Evolutionary conservation across 371 early-diverging fungal species (phyloP).

Genomic region (Thermomucor indicae-seudaticae): DNA sequence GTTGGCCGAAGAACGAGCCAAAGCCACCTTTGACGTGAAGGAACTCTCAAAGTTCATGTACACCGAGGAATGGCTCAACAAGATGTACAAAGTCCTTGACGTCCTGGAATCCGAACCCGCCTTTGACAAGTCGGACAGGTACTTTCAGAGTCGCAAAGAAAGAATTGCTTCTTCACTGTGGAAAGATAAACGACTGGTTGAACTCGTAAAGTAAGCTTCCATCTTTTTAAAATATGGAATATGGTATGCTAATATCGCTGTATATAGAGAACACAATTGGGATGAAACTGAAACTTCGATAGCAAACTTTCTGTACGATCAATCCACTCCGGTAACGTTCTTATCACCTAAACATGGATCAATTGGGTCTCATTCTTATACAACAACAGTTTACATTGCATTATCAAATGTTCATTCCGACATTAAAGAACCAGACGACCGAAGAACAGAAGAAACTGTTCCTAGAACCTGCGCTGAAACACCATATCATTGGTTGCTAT

Average conservation of each 20-base stretch:
- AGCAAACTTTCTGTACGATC: constrained; percentile 43
- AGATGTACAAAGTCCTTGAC: constrained; percentile 43
- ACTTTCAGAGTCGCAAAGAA: constrained; percentile 50
- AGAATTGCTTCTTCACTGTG: constrained; percentile 42
- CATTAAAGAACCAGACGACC: constrained; percentile 67
- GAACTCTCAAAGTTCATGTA: constrained; percentile 52
- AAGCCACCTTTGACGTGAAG: constrained; percentile 50
- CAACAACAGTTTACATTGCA: constrained; percentile 43
- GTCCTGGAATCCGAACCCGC: constrained; percentile 56
- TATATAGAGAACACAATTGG: constrained; percentile 49
- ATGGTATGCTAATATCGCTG: not conserved
- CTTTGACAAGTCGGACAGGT: constrained; percentile 54
- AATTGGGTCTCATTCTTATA: not conserved
- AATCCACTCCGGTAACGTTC: constrained; percentile 39
- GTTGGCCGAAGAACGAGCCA: constrained; percentile 55
- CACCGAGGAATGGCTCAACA: constrained; percentile 47
- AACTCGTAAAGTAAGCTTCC: constrained; percentile 46
- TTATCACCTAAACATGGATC: not conserved
- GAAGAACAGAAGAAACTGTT: constrained; percentile 78
- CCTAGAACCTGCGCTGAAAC: constrained; percentile 66
- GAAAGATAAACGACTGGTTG: constrained; percentile 53
- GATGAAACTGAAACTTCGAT: constrained; percentile 33
- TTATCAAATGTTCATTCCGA: constrained; percentile 75
- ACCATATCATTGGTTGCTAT: constrained; percentile 82
- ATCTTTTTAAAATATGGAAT: too few species aligned